Base-by-base conservation (phyloP, 805 yeast species). In the Grigorovia jiainica region DNA sequence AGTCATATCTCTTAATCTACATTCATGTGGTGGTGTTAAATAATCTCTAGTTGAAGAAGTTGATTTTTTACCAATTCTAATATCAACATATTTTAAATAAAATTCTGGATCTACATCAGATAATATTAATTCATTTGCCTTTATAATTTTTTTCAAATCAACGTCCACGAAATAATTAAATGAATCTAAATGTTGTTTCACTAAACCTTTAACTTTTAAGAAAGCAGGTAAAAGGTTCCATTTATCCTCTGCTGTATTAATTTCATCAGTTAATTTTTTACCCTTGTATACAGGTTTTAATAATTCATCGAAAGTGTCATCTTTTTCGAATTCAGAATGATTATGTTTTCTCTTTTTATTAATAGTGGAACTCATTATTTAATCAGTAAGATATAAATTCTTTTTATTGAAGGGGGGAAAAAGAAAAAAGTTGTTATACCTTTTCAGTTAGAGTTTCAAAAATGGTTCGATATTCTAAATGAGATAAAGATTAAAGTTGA, bases 31-130 rank as follows among this genome's bases (percentile, higher is more conserved):
- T 0, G 90, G 85, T 24, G 79, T 63, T 31, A 79, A 68, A 35
- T 79, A 79, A 52, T 81, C 87, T 40, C 72, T 76, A 15, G 58
- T 43, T 4, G 58, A 51, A 13, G 77, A 68, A n/a, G 72, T 66
- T n/a, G 83, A 75, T 51, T 72, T 80, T 56, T 78, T 76, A 4
- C 97, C 97, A 18, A 92, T 90, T 50, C 97, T 72, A 52, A 92
- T 92, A 60, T 92, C 97, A 44, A 87, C 71, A 61, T 92, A 92
- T 54, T 87, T 90, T 59, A 92, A 70, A 55, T 90, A 92, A 57
- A 92, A 92, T 57, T 89, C 95, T 1, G 98, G 98, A 64, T 90
- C 97, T 30, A 92, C 97, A 63, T 92, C 98, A 53, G 92, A 80
- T 21, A 92, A 68, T 32, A 92, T 87, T 41, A 76, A 66, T 64